A percentile compares a stretch with the other conserved stretches of the same genome.
Evolutionary conservation across 2,329 filamentous ascomycete genomes (phyloP).

Genomic region (Fusarium tanahbumbuense): DNA sequence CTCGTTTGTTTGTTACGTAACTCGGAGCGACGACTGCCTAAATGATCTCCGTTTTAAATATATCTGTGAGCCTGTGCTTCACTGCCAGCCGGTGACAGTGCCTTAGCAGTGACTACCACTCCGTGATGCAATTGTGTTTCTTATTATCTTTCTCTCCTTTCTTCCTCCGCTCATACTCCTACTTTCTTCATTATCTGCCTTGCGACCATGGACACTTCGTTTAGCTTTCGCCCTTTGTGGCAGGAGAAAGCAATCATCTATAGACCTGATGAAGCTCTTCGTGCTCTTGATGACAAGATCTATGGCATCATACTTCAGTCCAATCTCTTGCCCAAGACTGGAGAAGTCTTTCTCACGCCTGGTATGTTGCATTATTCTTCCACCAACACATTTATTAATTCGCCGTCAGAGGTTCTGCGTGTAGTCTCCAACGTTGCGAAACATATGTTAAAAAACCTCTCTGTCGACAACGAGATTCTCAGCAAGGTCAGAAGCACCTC

Average conservation of each 20-base stretch:
- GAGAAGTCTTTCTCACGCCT: neutral
- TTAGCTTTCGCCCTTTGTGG: constrained; percentile 43
- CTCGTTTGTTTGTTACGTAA: neutral
- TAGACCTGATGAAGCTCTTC: constrained; percentile 19
- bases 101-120: neutral
- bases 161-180: neutral
- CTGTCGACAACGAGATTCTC: constrained; percentile 12
- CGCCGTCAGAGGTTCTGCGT: constrained; percentile 1
- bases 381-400: neutral
- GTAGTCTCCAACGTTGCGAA: neutral
- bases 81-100: neutral
- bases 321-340: neutral
- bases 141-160: neutral
- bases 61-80: neutral
- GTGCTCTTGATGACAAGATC: constrained; percentile 7
- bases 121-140: neutral
- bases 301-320: neutral
- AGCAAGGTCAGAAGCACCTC: constrained; percentile 2
- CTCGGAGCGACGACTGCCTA: neutral
- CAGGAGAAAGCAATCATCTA: constrained; percentile 22
- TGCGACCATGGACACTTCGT: constrained; percentile 40
- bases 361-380: neutral
- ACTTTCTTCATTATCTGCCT: neutral
- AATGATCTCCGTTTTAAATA: no score
- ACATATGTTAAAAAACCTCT: constrained; percentile 1